Evolutionary conservation across 164 flowering plant genomes (phyloP).

Genomic region (Litsea cubeba): DNA sequence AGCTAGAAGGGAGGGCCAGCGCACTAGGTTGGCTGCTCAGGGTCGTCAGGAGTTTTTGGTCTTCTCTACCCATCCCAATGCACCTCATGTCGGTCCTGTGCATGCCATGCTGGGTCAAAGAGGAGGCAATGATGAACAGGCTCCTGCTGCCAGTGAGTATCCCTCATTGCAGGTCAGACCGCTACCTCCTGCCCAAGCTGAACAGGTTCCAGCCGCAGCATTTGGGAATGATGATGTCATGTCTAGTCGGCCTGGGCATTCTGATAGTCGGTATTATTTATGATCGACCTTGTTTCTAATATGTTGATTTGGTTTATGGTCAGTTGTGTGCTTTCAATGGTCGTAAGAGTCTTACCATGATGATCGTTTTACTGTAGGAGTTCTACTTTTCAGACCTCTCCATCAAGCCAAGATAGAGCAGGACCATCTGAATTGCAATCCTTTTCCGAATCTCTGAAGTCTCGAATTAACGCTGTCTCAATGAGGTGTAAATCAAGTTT

Average conservation of each 20-base stretch:
- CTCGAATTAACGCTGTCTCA: constrained; percentile 66
- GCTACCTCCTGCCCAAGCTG: constrained; percentile 29
- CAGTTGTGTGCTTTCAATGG: background rate
- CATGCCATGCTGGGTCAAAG: constrained; percentile 32
- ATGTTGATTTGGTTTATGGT: background rate
- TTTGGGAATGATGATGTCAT: constrained; percentile 30
- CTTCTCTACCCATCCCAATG: constrained; percentile 55
- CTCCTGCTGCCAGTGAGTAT: constrained; percentile 28
- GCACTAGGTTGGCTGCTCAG: constrained; percentile 53
- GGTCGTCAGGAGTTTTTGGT: constrained; percentile 65
- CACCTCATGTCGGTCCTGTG: constrained; percentile 32
- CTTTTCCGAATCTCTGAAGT: constrained; percentile 69
- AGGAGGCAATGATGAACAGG: constrained; percentile 35
- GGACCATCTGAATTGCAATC: constrained; percentile 89
- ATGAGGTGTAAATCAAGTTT: constrained; percentile 35
- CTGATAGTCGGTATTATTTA: constrained; percentile 34
- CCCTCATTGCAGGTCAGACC: constrained; percentile 22
- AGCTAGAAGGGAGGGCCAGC: constrained; percentile 68
- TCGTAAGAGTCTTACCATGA: background rate
- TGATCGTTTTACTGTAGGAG: constrained; percentile 21
- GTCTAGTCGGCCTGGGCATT: constrained; percentile 23
- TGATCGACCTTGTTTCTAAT: constrained; percentile 5
- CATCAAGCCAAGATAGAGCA: constrained; percentile 50
- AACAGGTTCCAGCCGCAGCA: constrained; percentile 35
- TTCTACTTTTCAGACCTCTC: constrained; percentile 41